Conservation (phyloP, 2,329 filamentous ascomycete species). For the Cryphonectria radicalis region DNA sequence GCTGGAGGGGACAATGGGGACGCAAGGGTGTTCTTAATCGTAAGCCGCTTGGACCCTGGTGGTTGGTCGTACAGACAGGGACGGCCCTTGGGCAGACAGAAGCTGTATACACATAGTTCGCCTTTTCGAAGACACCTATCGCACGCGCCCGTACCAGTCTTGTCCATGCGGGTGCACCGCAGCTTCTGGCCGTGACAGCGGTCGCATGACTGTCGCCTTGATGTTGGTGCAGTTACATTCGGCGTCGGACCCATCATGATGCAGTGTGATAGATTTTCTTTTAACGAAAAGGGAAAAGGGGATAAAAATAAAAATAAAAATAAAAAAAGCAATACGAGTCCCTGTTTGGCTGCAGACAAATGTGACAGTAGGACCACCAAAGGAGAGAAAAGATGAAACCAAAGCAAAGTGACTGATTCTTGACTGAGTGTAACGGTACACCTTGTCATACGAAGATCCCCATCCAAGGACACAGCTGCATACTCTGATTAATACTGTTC, state of each 20-base stretch:
- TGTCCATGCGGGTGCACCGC: background rate
- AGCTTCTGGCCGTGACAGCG: slow-evolving; percentile 5
- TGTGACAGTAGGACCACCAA: background rate
- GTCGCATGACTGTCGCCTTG: background rate
- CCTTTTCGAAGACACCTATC: slow-evolving; percentile 1
- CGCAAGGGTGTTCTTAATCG: background rate
- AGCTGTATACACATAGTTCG: background rate
- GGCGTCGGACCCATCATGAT: background rate
- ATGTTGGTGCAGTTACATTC: background rate
- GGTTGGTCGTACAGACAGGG: background rate
- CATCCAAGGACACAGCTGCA: background rate
- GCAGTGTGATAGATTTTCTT: background rate
- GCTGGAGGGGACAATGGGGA: background rate
- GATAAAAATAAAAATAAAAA: background rate
- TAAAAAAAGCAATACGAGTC: background rate
- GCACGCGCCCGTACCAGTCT: background rate
- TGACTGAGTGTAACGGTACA: background rate
- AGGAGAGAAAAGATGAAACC: background rate
- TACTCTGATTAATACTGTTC: background rate
- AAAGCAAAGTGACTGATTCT: background rate
- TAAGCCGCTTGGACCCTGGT: background rate
- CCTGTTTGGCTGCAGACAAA: too few species aligned
- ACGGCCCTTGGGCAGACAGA: background rate
- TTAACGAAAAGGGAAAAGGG: too few species aligned
- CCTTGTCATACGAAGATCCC: background rate